These are phyloP conservation scores for Sicyos edulis DNA, from an alignment of 306 rosid genomes.

Conservation along the genomic window DNA sequence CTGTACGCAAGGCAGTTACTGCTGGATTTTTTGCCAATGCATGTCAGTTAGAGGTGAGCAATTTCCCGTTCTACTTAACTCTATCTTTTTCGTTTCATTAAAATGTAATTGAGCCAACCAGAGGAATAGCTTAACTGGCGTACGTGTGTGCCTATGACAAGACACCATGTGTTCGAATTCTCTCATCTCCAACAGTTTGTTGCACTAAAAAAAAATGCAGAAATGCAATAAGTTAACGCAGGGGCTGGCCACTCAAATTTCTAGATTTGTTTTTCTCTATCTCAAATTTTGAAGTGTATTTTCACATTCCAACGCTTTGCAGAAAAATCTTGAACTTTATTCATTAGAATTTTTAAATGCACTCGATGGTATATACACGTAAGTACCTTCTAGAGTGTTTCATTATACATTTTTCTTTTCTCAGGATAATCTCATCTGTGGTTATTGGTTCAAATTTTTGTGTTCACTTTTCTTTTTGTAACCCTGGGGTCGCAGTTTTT, in stretches of 20 bases:
- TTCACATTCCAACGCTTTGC: neutral
- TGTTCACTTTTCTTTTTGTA: neutral
- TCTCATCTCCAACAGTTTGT: too few relatives aligned
- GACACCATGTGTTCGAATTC: too few relatives aligned
- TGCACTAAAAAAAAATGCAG: neutral
- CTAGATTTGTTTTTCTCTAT: neutral
- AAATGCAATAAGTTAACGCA: neutral
- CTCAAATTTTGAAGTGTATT: neutral
- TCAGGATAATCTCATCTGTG: neutral
- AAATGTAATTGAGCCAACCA: neutral
- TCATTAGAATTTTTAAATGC: neutral
- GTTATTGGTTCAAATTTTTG: neutral
- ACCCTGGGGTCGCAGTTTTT: neutral
- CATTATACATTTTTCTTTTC: neutral
- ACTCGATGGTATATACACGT: neutral
- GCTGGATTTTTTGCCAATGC: conserved; percentile 79
- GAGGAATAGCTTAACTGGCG: too few relatives aligned
- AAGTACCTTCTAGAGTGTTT: neutral
- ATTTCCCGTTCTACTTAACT: conserved; percentile 15
- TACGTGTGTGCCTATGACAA: too few relatives aligned
- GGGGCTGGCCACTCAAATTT: neutral
- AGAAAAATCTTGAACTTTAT: neutral
- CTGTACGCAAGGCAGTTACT: conserved; percentile 72
- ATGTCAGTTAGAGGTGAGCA: conserved; percentile 64
- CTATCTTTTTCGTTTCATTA: neutral